Evolutionary conservation across 2,329 filamentous ascomycete genomes (phyloP).

Genomic region (Sporothrix dimorphospora): DNA sequence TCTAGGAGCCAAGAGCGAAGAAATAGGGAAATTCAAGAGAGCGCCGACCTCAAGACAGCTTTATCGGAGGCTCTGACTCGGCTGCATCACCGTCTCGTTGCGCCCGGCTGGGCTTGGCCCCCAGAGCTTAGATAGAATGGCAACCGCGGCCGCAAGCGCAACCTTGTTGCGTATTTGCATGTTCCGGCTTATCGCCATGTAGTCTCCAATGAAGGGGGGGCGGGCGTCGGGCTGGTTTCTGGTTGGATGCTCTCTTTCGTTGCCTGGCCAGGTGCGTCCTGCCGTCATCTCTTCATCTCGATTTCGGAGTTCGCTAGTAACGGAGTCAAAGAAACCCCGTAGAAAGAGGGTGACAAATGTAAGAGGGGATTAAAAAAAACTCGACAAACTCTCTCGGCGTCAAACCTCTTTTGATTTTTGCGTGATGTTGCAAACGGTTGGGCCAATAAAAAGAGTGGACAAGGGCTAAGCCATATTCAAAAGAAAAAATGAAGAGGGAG

Average conservation of each 20-base stretch:
- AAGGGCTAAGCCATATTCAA: neutral
- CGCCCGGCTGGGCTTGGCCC: neutral
- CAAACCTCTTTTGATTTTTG: neutral
- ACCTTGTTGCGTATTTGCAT: constrained; percentile 1
- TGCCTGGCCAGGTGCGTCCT: neutral
- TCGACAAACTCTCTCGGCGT: neutral
- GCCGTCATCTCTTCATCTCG: neutral
- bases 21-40: too few species aligned
- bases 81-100: neutral
- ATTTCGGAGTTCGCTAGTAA: neutral
- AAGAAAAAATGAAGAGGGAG: neutral
- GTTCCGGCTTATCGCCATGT: neutral
- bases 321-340: too few species aligned
- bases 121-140: neutral
- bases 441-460: neutral
- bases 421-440: neutral
- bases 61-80: neutral
- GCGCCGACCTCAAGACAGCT: neutral
- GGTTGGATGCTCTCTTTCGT: neutral
- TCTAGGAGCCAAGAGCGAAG: neutral
- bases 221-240: neutral
- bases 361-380: too few species aligned
- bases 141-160: neutral
- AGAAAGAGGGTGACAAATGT: neutral
- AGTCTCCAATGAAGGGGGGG: neutral